A percentile compares a stretch with the other conserved stretches of the same genome.
Conservation (phyloP, 2,329 filamentous ascomycete genomes). For the Colletotrichum eremochloae region DNA sequence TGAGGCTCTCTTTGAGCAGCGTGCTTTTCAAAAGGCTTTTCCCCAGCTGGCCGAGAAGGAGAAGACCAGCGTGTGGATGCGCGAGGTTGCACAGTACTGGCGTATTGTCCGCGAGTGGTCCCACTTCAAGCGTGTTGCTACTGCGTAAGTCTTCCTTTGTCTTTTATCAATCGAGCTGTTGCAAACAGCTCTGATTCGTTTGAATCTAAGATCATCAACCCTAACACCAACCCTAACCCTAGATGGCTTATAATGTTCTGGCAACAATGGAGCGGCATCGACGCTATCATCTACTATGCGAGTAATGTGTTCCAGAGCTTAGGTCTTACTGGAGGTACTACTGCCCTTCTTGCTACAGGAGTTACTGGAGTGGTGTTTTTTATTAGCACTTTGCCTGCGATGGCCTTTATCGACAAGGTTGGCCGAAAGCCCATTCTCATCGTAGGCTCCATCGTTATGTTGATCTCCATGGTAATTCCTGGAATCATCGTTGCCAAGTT, state of each 20-base stretch:
- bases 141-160: neutral
- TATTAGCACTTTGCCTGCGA: slow-evolving; percentile 51
- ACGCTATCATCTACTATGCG: slow-evolving; percentile 61
- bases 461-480: slow-evolving; percentile 54
- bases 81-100: slow-evolving; percentile 64
- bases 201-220: neutral
- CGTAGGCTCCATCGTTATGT: slow-evolving; percentile 55
- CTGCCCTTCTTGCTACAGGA: slow-evolving; percentile 71
- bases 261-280: slow-evolving; percentile 54
- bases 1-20: slow-evolving; percentile 58
- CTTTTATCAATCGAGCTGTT: too few species aligned
- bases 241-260: slow-evolving; percentile 63
- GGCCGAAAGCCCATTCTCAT: slow-evolving; percentile 57
- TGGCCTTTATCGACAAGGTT: slow-evolving; percentile 55
- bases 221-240: neutral
- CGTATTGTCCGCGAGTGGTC: slow-evolving; percentile 62
- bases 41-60: slow-evolving; percentile 57
- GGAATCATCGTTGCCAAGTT: slow-evolving; percentile 57
- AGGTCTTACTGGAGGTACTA: slow-evolving; percentile 71
- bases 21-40: slow-evolving; percentile 58
- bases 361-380: slow-evolving; percentile 71
- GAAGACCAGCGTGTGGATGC: slow-evolving; percentile 56
- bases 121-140: slow-evolving; percentile 61
- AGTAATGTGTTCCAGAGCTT: slow-evolving; percentile 74
- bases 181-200: neutral